These are phyloP conservation scores for Phytophthora aleatoria DNA, from an alignment of 352 stramenopile genomes.

Conservation along the genomic window DNA sequence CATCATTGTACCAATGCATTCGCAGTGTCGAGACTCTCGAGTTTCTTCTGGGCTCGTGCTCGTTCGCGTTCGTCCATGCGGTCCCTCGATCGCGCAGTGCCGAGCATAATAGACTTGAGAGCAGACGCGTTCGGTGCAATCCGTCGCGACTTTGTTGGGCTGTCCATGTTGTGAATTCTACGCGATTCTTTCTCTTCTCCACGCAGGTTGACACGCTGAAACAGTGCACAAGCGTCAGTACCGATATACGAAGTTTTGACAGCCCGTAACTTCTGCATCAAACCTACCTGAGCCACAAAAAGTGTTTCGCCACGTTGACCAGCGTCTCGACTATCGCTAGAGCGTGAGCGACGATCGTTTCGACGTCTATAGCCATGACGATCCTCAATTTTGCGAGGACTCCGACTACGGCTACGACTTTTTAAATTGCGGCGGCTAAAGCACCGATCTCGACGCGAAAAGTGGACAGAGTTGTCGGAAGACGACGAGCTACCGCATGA, in stretches of 20 bases:
- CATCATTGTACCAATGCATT: slow-evolving; percentile 19
- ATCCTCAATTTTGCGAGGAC: slow-evolving; percentile 8
- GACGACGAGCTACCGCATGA: slow-evolving; percentile 10
- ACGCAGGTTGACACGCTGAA: neutral
- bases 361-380: slow-evolving; percentile 2
- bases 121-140: slow-evolving; percentile 30
- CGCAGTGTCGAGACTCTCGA: slow-evolving; percentile 13
- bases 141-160: slow-evolving; percentile 8
- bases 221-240: neutral
- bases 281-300: slow-evolving; percentile 3
- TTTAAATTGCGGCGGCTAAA: slow-evolving; percentile 9
- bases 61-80: slow-evolving; percentile 32
- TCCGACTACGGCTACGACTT: slow-evolving; percentile 20
- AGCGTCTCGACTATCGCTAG: slow-evolving; percentile 4
- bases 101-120: slow-evolving; percentile 26
- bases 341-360: neutral
- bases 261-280: slow-evolving; percentile 11
- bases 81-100: slow-evolving; percentile 33
- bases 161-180: slow-evolving; percentile 7
- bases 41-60: slow-evolving; percentile 32
- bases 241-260: neutral
- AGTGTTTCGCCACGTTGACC: neutral
- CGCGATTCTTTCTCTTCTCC: slow-evolving; percentile 3
- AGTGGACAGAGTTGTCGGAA: slow-evolving; percentile 7
- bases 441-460: slow-evolving; percentile 6